Percentiles rank a stretch among this genome's conserved stretches.
phyloP scores from a whole-genome alignment of 176 grass and related monocot species.

The Triticum dicoccoides region DNA sequence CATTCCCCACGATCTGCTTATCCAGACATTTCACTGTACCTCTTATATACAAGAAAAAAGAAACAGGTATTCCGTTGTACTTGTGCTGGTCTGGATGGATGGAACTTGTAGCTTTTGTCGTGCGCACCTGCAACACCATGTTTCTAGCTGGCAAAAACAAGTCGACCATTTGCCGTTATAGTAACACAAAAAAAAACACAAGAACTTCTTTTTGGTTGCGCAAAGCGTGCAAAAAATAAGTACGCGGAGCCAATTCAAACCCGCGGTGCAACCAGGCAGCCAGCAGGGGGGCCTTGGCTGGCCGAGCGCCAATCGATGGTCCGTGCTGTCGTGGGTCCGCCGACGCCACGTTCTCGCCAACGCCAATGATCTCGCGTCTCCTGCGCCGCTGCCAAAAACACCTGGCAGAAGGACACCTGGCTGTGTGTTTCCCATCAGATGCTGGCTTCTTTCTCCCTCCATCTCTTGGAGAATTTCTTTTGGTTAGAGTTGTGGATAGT shows the following conservation, averaged over 20 bases:
- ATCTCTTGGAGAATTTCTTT: neutral
- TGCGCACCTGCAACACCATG: neutral
- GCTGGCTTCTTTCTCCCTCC: neutral
- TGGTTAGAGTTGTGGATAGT: neutral
- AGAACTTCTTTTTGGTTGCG: neutral
- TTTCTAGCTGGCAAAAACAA: constrained; percentile 29
- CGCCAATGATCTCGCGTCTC: neutral
- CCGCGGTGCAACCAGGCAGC: neutral
- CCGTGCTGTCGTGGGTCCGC: neutral
- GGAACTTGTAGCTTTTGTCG: neutral
- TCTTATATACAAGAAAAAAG: too few relatives aligned
- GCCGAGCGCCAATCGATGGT: neutral
- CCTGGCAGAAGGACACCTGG: neutral
- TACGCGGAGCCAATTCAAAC: neutral
- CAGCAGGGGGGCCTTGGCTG: neutral
- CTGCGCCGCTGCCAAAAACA: neutral
- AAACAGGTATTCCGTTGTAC: neutral
- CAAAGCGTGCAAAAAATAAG: neutral
- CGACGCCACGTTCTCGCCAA: constrained; percentile 14
- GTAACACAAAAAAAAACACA: neutral
- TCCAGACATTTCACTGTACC: neutral
- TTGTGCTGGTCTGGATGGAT: neutral
- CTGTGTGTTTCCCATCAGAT: neutral
- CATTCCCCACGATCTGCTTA: neutral
- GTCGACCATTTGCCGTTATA: neutral